These are phyloP conservation scores for Xylariaceae sp. DNA, from an alignment of 2,329 filamentous ascomycete species.

Conservation along the genomic window DNA sequence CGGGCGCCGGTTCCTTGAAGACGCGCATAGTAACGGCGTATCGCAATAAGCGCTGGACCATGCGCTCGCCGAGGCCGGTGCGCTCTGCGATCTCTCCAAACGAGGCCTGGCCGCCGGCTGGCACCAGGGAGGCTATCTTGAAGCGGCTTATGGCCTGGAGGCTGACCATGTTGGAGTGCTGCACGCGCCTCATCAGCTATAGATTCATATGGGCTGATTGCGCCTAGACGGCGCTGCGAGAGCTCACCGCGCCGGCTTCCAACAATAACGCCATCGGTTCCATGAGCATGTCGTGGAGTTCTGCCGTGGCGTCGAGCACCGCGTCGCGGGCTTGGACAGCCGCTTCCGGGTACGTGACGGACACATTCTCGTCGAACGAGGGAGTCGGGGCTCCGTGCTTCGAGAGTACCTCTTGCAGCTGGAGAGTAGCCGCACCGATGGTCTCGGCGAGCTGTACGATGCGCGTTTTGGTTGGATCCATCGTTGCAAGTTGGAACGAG, in stretches of 20 bases:
- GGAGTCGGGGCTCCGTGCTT: slow-evolving; percentile 1
- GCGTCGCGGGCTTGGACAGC: neutral
- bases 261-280: slow-evolving; percentile 4
- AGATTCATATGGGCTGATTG: too few species aligned
- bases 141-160: slow-evolving; percentile 24
- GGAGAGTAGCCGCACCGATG: neutral
- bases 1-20: slow-evolving; percentile 30
- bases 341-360: neutral
- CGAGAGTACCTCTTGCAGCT: neutral
- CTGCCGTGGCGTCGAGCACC: slow-evolving; percentile 8
- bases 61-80: slow-evolving; percentile 16
- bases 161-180: slow-evolving; percentile 14
- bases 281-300: slow-evolving; percentile 9
- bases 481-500: too few species aligned
- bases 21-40: slow-evolving; percentile 31
- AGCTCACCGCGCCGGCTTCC: slow-evolving; percentile 3
- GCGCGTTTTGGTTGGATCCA: neutral
- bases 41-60: slow-evolving; percentile 20
- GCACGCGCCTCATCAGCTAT: neutral
- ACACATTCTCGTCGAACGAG: slow-evolving; percentile 7
- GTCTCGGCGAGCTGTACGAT: neutral
- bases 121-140: slow-evolving; percentile 22
- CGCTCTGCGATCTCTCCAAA: slow-evolving; percentile 20
- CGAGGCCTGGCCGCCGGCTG: slow-evolving; percentile 13
- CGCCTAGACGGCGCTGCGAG: too few species aligned